Base-by-base conservation (phyloP, 768 basidiomycete species). In the Boletus subparvulus region DNA sequence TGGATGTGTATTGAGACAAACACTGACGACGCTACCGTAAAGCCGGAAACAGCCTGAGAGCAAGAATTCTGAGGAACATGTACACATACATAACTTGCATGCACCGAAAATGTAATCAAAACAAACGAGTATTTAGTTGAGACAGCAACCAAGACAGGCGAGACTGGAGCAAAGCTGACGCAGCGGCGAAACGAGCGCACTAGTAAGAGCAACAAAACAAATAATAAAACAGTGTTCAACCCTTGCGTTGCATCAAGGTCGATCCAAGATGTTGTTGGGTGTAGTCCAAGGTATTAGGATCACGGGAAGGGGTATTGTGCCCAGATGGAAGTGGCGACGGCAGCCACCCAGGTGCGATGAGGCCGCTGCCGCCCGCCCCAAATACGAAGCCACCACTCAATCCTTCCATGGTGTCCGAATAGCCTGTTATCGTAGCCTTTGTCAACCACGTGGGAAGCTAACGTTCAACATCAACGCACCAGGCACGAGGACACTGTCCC, bases 401-500 rank as follows among this genome's bases (percentile, higher is more conserved):
- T 6, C 89, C 90, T 69, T 93, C 92, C 77, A 92, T 80, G 19
- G 86, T 80, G 61, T 89, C 88, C 41, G 83, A 82, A 65, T 90
- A 93, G 4, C 92, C 91, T 92, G 58, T 42, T 41, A 21, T 52
- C 21, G 58, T 26, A 35, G 28, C 30, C 55, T 43, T 58, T n/a
- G 44, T 54, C 47, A 56, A 48, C 54, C 4, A 50, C 12, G 35
- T 37, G 14, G 49, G 37, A 54, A 17, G 45, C 42, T 41, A 37
- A 47, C 2, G 2, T 47, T 40, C 14, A 21, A 35, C 10, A 45
- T 40, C 42, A 44, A 78, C 85, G 54, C 65, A 90, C 90, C 92
- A 59, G 92, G 92, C 26, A 94, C 87, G 36, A 94, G 81, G 65
- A 93, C 84, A 61, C 81, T 92, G 70, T 93, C 92, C 92, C 92